These are phyloP conservation scores for Astrothelium macrocarpum DNA, from an alignment of 495 filamentous ascomycete genomes.

Conservation along the genomic window DNA sequence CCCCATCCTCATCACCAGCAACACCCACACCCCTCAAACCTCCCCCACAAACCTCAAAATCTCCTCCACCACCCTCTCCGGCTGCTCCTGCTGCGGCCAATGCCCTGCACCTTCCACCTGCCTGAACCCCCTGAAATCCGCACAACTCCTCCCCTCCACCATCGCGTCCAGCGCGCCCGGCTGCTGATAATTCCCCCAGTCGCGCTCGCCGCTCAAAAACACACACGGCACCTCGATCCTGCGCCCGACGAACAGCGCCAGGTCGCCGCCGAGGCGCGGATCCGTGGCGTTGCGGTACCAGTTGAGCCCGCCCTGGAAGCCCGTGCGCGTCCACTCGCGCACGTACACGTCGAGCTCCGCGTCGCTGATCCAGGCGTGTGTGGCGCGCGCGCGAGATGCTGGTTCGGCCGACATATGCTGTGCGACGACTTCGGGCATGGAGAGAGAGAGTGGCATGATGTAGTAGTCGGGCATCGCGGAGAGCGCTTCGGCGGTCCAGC, in stretches of 20 bases:
- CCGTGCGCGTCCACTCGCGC: conserved; percentile 51
- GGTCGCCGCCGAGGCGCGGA: conserved; percentile 36
- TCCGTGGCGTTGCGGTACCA: conserved; percentile 53
- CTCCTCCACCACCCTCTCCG: conserved; percentile 43
- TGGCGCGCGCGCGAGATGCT: conserved; percentile 12
- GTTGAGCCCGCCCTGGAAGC: conserved; percentile 61
- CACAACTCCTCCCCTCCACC: conserved; percentile 29
- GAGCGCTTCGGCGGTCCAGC: conserved; percentile 47
- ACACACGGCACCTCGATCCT: conserved; percentile 52
- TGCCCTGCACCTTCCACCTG: conserved; percentile 52
- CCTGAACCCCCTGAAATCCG: conserved; percentile 41
- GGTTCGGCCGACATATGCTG: conserved; percentile 45
- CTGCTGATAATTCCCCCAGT: conserved; percentile 61
- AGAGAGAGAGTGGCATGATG: conserved; percentile 49
- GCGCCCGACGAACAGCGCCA: conserved; percentile 51
- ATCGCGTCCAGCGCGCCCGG: conserved; percentile 54
- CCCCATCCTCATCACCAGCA: background rate
- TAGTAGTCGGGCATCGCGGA: conserved; percentile 57
- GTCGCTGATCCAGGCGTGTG: conserved; percentile 43
- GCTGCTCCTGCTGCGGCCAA: conserved; percentile 60
- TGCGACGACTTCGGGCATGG: conserved; percentile 49
- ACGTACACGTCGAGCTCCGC: conserved; percentile 52
- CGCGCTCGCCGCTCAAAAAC: conserved; percentile 50
- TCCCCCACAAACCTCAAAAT: conserved; percentile 38
- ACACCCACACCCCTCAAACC: background rate